A percentile compares a stretch with the other conserved stretches of the same genome.
Evolutionary conservation across 108 stramenopile genomes (phyloP).

Genomic region (Fragilaria crotonensis): DNA sequence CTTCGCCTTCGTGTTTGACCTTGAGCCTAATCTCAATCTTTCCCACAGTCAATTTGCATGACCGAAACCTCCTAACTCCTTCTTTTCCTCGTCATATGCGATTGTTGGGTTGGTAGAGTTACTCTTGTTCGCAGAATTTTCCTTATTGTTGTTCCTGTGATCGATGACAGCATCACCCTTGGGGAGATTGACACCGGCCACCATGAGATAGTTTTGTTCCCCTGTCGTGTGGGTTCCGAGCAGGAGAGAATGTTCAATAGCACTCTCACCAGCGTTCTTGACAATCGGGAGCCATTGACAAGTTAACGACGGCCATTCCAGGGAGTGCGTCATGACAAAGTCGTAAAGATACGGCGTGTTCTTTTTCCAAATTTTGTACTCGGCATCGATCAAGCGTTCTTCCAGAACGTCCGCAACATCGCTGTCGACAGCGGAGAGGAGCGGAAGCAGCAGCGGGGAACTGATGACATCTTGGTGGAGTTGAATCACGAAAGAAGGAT

Average conservation of each 20-base stretch:
- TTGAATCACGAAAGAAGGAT: no score
- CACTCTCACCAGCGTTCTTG: slow-evolving; percentile 24
- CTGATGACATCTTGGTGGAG: no score
- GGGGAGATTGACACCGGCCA: slow-evolving; percentile 84
- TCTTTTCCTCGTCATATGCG: slow-evolving; percentile 78
- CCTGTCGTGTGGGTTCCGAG: slow-evolving; percentile 94
- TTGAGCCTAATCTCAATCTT: slow-evolving; percentile 91
- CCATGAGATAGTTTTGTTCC: slow-evolving; percentile 94
- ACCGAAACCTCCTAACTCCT: slow-evolving; percentile 69
- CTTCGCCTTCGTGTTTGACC: slow-evolving; percentile 93
- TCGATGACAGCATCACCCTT: slow-evolving; percentile 75
- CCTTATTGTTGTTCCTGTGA: slow-evolving; percentile 12
- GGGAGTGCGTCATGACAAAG: slow-evolving; percentile 93
- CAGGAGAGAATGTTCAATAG: slow-evolving; percentile 79
- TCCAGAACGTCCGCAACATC: slow-evolving; percentile 59
- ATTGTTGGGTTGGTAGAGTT: not conserved
- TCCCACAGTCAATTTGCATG: slow-evolving; percentile 36
- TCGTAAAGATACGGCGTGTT: slow-evolving; percentile 99
- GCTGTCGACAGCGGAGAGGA: not conserved
- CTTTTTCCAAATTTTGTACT: slow-evolving; percentile 99
- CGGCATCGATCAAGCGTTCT: slow-evolving; percentile 81
- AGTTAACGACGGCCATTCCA: slow-evolving; percentile 97
- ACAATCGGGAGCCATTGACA: slow-evolving; percentile 89
- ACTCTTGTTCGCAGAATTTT: not conserved
- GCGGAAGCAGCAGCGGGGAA: no score